A percentile compares a stretch with the other conserved stretches of the same genome.
These are phyloP conservation scores for Candida verbasci DNA, from an alignment of 805 yeast genomes.

Conservation along the genomic window DNA sequence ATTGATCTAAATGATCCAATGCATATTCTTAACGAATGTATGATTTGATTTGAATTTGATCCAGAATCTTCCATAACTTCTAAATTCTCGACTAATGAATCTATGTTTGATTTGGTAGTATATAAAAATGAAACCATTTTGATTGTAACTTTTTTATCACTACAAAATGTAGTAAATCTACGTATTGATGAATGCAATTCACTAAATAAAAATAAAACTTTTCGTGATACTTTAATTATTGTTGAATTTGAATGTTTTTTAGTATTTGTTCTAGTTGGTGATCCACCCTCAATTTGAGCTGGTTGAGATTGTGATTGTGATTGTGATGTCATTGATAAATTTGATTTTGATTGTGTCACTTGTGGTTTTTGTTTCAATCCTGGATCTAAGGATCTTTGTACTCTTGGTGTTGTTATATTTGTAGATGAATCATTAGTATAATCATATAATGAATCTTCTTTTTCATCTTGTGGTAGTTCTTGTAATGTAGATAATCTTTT, in stretches of 20 bases:
- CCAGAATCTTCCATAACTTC: constrained; percentile 43
- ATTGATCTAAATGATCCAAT: constrained; percentile 49
- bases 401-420: constrained; percentile 1
- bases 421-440: constrained; percentile 7
- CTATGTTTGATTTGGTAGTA: constrained; percentile 51
- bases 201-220: constrained; percentile 56
- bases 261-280: constrained; percentile 10
- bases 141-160: constrained; percentile 50
- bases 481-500: constrained; percentile 61
- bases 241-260: constrained; percentile 13
- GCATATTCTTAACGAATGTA: constrained; percentile 27
- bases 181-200: constrained; percentile 60
- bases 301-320: too few relatives aligned
- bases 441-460: constrained; percentile 3
- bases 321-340: too few relatives aligned
- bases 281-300: too few relatives aligned
- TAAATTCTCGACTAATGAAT: constrained; percentile 51
- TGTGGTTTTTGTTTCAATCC: constrained; percentile 1
- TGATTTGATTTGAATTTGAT: constrained; percentile 25
- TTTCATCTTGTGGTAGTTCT: constrained; percentile 40
- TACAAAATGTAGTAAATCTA: constrained; percentile 54
- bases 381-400: constrained; percentile 1
- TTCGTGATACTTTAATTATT: constrained; percentile 49
- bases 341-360: not conserved
- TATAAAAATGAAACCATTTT: constrained; percentile 50